Evolutionary conservation across 345 rosid genomes (phyloP).

Genomic region (Durio zibethinus): DNA sequence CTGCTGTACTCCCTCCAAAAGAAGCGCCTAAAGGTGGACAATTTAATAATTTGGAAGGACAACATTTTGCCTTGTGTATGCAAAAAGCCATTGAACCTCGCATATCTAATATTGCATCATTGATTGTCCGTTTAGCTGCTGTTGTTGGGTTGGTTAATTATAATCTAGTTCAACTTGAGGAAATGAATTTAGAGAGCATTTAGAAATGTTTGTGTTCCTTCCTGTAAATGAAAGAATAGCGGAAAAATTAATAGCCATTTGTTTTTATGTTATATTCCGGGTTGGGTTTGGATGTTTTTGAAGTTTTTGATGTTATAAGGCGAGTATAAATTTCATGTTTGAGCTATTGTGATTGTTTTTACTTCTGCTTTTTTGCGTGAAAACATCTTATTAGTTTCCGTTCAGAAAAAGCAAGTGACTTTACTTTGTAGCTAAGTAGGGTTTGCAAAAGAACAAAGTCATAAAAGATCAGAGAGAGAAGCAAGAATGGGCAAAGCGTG

Average conservation of each 20-base stretch:
- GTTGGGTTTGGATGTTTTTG: constrained; percentile 9
- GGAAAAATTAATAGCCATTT: not conserved
- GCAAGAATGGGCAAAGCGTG: not conserved
- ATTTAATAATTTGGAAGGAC: not conserved
- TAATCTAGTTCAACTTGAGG: not conserved
- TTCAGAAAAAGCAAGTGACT: not conserved
- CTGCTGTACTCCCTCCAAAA: not conserved
- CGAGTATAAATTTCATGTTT: constrained; percentile 12
- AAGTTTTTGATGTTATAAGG: constrained; percentile 6
- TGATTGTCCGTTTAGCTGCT: constrained; percentile 2
- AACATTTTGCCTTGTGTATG: constrained; percentile 14
- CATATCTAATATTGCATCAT: not conserved
- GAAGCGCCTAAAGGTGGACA: not conserved
- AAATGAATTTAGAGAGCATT: not conserved
- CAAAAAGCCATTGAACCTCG: constrained; percentile 7
- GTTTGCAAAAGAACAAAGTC: not conserved
- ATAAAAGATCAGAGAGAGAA: not conserved
- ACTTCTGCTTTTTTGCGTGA: not conserved
- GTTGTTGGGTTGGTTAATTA: not conserved
- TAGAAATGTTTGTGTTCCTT: constrained; percentile 3
- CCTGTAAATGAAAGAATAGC: constrained; percentile 25
- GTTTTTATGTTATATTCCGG: constrained; percentile 13
- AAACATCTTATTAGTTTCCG: not conserved
- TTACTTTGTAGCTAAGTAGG: constrained; percentile 9
- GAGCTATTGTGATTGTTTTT: not conserved